Base-by-base conservation (phyloP, 1,284 basidiomycete species). In the Fomitiporia mediterranea region DNA sequence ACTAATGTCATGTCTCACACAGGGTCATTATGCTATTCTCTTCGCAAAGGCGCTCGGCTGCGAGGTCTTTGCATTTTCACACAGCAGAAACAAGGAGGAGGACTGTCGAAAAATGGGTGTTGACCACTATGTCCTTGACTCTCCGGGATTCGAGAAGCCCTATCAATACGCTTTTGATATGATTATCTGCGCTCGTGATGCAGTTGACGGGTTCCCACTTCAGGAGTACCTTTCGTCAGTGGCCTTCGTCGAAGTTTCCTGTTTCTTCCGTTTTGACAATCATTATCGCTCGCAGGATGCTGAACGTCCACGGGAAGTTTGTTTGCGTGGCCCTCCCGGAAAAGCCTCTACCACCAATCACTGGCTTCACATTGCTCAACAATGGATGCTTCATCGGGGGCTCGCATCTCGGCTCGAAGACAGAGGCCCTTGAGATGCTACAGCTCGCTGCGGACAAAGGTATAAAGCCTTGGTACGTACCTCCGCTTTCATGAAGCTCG, bases 61-160 rank as follows among this genome's bases (percentile, higher is more conserved):
- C 2, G 79, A 86, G 53, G 81, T 86, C 6, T 78, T 78, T 47
- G 84, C 79, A 34, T 84, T 88, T 70, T 82, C 84, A n/a, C 84
- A 84, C 65, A 80, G 80, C 37, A 66, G 74, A 25, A 69, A 69
- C 61, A 89, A 88, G 70, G 73, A 81, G 70, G 75, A 78, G n/a
- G 84, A 87, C 63, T 82, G 82, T 32, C 70, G 78, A 64, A 75
- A 79, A 61, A 77, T 88, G 70, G 84, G 85, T 8, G 84, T 83
- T 0, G 73, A 74, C 35, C 68, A 77, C 40, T 78, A 81, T 61
- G 70, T 83, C 34, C 65, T 73, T 37, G 81, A 79, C 40, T 62
- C 67, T 35, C 70, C 68, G 4, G 72, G 74, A 21, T 84, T 81
- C 63, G 70, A 72, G 21, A 69, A 80, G 57, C 64, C 73, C 19